These are phyloP conservation scores for Carex littledalei DNA, from an alignment of 176 grass and related monocot species.

Conservation along the genomic window DNA sequence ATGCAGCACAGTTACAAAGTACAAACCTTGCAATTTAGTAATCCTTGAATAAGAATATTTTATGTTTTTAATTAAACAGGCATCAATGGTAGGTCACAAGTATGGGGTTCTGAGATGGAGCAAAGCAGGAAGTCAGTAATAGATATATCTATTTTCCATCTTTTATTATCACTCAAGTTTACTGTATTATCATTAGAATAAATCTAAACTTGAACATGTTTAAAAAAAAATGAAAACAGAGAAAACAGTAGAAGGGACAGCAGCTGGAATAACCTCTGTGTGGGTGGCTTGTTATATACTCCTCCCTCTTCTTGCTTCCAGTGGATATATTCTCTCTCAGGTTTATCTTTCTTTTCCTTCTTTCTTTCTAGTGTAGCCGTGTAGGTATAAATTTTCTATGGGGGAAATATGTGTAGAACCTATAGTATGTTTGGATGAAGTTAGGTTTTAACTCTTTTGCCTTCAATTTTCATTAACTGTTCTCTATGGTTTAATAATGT, in stretches of 20 bases:
- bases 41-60: neutral
- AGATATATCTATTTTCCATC: neutral
- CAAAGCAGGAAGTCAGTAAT: slow-evolving; percentile 82
- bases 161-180: neutral
- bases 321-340: slow-evolving; percentile 88
- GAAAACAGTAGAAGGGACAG: slow-evolving; percentile 96
- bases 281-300: slow-evolving; percentile 69
- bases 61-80: slow-evolving; percentile 39
- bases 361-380: neutral
- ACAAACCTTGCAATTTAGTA: neutral
- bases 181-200: neutral
- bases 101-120: slow-evolving; percentile 91
- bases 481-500: slow-evolving; percentile 17
- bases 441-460: neutral
- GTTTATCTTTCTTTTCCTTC: slow-evolving; percentile 27
- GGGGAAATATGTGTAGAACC: neutral
- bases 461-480: neutral
- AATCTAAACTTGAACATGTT: slow-evolving; percentile 2
- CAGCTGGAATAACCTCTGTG: slow-evolving; percentile 91
- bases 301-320: slow-evolving; percentile 71
- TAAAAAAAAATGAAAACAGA: slow-evolving; percentile 30
- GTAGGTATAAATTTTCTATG: slow-evolving; percentile 9
- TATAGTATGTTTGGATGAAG: neutral
- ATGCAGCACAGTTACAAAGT: neutral
- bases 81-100: slow-evolving; percentile 94